Evolutionary conservation across 2,329 filamentous ascomycete genomes (phyloP), one percentile per base, ranked within the genome.

Genomic region (Emmonsia crescens): DNA sequence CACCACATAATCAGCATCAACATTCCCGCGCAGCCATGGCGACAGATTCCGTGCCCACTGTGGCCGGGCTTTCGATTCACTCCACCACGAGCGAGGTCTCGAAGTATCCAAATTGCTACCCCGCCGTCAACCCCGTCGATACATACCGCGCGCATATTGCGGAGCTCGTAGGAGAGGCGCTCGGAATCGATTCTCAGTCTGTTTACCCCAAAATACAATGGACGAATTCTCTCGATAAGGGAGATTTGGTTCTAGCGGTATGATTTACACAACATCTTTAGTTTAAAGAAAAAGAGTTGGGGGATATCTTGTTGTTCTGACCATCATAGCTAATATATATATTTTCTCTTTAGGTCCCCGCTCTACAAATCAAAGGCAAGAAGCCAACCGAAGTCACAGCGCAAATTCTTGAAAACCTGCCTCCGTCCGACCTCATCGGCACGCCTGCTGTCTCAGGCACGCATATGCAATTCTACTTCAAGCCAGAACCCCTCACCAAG

Each of bases 381-480:
- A 84, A 85, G 67, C 82, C 83, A 42, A 76, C 81, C 60, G 82
- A 82, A 59, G 75, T 83, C 48, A 79, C 80, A 46, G 74, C 79
- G 66, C 81, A 85, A 68, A 76, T 86, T 63, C 80, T 75, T 24
- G 77, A 81, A 42, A 74, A 83, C 70, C 85, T 85, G 67, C 81
- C 82, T 42, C 79, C 80, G 54, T 83, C 82, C 57, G 81, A 83
- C 33, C 77, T 87, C 33, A 76, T 87, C 64, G 75, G 80, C 64
- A 78, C 79, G 62, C 84, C 85, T 1, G 75, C 77, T 33, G 75
- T 79, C 24, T 78, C 80, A 57, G 85, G 84, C 63, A 79, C 82
- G 10, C 85, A 85, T 65, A 75, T 89, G 14, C 81, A 82, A 60
- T 87, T 89, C 74, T 85, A 86, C 74, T 88, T 86, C 79, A 83